Evolutionary conservation across 2,329 filamentous ascomycete species (phyloP).

Genomic region (Cercospora canescens): DNA sequence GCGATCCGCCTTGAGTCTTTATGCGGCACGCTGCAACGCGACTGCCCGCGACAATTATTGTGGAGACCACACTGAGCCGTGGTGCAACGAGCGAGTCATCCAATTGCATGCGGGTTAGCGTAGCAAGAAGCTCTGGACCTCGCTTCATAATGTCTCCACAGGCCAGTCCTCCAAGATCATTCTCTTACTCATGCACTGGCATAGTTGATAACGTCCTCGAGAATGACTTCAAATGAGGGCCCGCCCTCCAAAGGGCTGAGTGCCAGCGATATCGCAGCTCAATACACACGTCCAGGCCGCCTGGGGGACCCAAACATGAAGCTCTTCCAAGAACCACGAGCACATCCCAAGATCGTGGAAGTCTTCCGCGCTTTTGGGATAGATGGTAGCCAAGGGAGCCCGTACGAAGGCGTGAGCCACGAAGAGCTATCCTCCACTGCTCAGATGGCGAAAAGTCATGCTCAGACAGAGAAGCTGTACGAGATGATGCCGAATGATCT

Average conservation of each 20-base stretch:
- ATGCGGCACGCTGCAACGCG: neutral
- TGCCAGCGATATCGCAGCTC: conserved; percentile 5
- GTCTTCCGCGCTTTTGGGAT: conserved; percentile 24
- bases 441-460: conserved; percentile 23
- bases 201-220: neutral
- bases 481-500: conserved; percentile 69
- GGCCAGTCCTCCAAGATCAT: neutral
- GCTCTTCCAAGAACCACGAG: conserved; percentile 28
- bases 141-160: neutral
- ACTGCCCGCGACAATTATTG: neutral
- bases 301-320: conserved; percentile 28
- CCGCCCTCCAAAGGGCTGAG: neutral
- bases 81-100: neutral
- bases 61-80: neutral
- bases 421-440: conserved; percentile 20
- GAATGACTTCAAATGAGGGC: neutral
- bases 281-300: conserved; percentile 24
- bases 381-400: conserved; percentile 22
- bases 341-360: conserved; percentile 28
- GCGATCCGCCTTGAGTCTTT: neutral
- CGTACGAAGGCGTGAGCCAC: conserved; percentile 17
- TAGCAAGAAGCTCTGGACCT: neutral
- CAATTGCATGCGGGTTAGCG: neutral
- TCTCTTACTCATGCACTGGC: neutral
- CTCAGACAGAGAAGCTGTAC: conserved; percentile 61